These are phyloP conservation scores for Ustilago esculenta DNA, from an alignment of 1,284 basidiomycete species.

Conservation along the genomic window DNA sequence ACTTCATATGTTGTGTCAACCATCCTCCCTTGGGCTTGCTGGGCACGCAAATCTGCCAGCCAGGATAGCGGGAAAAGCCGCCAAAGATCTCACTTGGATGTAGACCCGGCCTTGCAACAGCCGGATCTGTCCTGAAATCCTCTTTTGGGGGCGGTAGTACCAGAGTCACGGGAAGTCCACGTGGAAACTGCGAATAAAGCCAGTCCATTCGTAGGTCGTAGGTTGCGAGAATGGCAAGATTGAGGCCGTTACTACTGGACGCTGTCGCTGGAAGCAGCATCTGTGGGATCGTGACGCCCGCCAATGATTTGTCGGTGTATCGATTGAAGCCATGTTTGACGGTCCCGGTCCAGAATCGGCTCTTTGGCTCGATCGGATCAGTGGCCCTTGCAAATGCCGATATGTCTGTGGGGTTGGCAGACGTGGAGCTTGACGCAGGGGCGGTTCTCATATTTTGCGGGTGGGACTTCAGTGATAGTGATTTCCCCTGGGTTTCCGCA, in stretches of 20 bases:
- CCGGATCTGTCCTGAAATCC: conserved; percentile 27
- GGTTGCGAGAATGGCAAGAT: conserved; percentile 52
- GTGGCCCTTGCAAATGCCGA: conserved; percentile 7
- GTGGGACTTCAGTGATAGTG: no score
- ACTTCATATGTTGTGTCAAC: conserved; percentile 60
- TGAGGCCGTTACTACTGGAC: conserved; percentile 28
- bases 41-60: conserved; percentile 54
- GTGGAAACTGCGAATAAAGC: conserved; percentile 55
- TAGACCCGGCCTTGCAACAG: conserved; percentile 35
- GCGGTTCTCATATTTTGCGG: no score
- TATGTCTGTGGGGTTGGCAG: neutral
- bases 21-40: conserved; percentile 43
- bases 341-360: conserved; percentile 58
- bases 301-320: conserved; percentile 17
- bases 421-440: conserved; percentile 1
- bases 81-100: conserved; percentile 38
- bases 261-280: conserved; percentile 52
- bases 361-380: conserved; percentile 26
- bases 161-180: conserved; percentile 48
- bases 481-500: no score
- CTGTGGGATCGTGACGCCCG: conserved; percentile 38
- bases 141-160: conserved; percentile 47
- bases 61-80: conserved; percentile 21
- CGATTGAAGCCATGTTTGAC: conserved; percentile 57
- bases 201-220: conserved; percentile 61